These are phyloP conservation scores for Zymoseptoria pseudotritici DNA, from an alignment of 2,329 filamentous ascomycete species.

Conservation along the genomic window DNA sequence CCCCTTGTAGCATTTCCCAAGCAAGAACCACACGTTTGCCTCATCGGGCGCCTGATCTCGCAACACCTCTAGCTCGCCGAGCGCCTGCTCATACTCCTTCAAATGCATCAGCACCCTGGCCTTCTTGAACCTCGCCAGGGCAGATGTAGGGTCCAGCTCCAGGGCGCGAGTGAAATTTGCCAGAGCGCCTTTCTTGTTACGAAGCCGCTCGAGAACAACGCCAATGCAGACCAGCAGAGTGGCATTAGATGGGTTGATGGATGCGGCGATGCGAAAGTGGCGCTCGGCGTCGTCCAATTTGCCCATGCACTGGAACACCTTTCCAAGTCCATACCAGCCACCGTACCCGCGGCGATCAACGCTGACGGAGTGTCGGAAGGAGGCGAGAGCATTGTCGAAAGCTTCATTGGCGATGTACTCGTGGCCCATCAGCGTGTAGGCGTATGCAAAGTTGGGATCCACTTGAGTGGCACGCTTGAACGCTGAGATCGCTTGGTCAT, in stretches of 20 bases:
- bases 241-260: constrained; percentile 89
- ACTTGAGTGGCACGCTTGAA: constrained; percentile 93
- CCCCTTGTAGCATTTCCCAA: constrained; percentile 67
- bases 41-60: constrained; percentile 91
- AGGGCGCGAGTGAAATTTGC: constrained; percentile 76
- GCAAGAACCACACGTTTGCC: constrained; percentile 88
- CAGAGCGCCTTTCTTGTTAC: constrained; percentile 70
- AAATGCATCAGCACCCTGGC: constrained; percentile 78
- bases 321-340: constrained; percentile 88
- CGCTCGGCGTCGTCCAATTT: constrained; percentile 70
- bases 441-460: constrained; percentile 85
- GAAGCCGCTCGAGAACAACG: constrained; percentile 75
- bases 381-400: constrained; percentile 84
- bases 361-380: constrained; percentile 78
- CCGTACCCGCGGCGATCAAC: constrained; percentile 91
- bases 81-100: constrained; percentile 60
- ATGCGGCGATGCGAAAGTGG: constrained; percentile 80
- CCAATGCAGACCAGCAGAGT: constrained; percentile 91
- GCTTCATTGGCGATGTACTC: constrained; percentile 95
- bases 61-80: constrained; percentile 76
- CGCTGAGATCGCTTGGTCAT: constrained; percentile 87
- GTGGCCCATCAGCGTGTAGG: constrained; percentile 90
- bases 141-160: constrained; percentile 70
- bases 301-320: constrained; percentile 50
- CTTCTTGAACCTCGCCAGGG: constrained; percentile 86